phyloP scores from a whole-genome alignment of 345 rosid genomes.

The Mercurialis annua region DNA sequence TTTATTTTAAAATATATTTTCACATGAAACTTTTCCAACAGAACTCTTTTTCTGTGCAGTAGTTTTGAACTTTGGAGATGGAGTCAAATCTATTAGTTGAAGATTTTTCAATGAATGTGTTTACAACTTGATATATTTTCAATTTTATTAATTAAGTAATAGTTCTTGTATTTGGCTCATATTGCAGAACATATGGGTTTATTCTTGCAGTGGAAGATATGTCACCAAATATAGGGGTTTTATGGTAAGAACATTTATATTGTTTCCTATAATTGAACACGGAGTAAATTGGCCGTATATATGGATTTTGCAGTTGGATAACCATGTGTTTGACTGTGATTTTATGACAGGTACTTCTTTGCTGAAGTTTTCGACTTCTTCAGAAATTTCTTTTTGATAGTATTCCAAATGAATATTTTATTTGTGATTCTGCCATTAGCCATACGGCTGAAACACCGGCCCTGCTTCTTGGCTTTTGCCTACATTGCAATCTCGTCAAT shows the following conservation, averaged over 20 bases:
- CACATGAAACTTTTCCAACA: not conserved
- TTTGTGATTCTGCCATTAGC: constrained; percentile 85
- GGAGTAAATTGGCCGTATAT: constrained; percentile 1
- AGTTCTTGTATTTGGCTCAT: constrained; percentile 9
- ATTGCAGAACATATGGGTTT: constrained; percentile 86
- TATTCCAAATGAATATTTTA: constrained; percentile 75
- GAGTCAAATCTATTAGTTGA: not conserved
- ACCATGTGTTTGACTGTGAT: constrained; percentile 13
- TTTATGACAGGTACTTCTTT: constrained; percentile 80
- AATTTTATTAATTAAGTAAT: constrained; percentile 2
- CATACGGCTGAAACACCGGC: constrained; percentile 78
- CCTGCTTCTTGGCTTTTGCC: constrained; percentile 87
- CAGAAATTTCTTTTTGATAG: constrained; percentile 83
- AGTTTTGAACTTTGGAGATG: not conserved
- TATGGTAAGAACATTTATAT: constrained; percentile 54
- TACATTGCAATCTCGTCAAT: constrained; percentile 75
- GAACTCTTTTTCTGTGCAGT: not conserved
- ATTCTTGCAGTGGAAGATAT: constrained; percentile 89
- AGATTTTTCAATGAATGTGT: not conserved
- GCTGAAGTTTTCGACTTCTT: constrained; percentile 93
- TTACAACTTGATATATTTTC: not conserved
- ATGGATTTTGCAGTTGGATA: constrained; percentile 1
- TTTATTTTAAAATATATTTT: not conserved
- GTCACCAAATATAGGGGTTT: constrained; percentile 88
- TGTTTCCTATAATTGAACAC: constrained; percentile 1